Percentiles rank a stretch among this genome's conserved stretches.
Conservation (phyloP, 768 basidiomycete genomes). For the Lentinula boryana region DNA sequence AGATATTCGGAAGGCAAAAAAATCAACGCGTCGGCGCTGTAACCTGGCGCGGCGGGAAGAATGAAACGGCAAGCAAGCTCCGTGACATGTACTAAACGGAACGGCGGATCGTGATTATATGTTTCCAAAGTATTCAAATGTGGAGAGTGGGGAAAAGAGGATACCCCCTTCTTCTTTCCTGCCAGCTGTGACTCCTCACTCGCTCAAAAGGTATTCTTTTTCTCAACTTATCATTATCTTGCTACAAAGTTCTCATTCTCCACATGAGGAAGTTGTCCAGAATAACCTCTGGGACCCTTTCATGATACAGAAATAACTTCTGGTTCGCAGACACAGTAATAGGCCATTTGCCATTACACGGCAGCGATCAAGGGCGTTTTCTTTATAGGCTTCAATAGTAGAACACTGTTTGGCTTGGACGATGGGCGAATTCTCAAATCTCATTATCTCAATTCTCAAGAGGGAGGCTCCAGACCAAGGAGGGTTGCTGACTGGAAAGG, state of each 20-base stretch:
- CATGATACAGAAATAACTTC: neutral
- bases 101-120: neutral
- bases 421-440: conserved; percentile 1
- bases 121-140: neutral
- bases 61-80: neutral
- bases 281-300: neutral
- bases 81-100: neutral
- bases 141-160: neutral
- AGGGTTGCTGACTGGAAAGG: conserved; percentile 67
- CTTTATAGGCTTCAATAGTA: neutral
- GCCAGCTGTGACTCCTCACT: neutral
- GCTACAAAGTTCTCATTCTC: neutral
- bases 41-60: neutral
- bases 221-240: neutral
- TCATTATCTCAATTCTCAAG: neutral
- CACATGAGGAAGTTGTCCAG: neutral
- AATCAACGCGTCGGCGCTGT: neutral
- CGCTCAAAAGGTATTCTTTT: neutral
- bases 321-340: neutral
- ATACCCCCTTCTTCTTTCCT: neutral
- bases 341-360: neutral
- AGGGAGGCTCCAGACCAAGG: conserved; percentile 38
- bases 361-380: neutral
- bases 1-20: neutral
- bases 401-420: neutral